Base-by-base conservation (phyloP, 805 yeast species). In the Suhomyces xylopsoci region DNA sequence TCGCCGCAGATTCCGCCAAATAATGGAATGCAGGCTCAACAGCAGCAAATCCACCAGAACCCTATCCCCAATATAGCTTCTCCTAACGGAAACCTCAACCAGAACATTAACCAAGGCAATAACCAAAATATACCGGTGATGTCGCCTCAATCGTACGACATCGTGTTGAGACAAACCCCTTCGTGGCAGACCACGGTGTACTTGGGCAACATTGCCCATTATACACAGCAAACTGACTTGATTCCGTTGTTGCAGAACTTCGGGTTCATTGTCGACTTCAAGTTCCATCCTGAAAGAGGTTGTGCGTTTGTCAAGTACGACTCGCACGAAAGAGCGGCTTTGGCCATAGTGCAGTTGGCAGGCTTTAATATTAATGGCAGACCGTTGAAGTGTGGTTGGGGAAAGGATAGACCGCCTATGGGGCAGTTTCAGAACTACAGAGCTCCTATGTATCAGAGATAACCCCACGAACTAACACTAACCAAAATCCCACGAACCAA, bases 271-370 rank as follows among this genome's bases (percentile, higher is more conserved):
- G 85, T 88, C 53, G 94, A 88, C 59, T 82, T 90, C 64, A 87
- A 87, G 67, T 81, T 87, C 62, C 86, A 87, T 58, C 87, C 90
- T 7, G 96, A 90, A 51, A 81, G 81, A 57, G 94, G 93, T 5
- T 90, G 93, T 73, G 96, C 96, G 9, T 91, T 90, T 74, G 93
- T 88, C 56, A 87, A 86, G 68, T 90, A 84, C 65, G 96, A 88
- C 62, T 79, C 89, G 43, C 97, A 90, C 68, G 96, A 90, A 62
- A 78, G 90, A 55, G 97, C 97, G 5, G 96, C 96, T 2, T 74
- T 88, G 62, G 96, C 96, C 47, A 90, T 90, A 62, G 87, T 86
- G 30, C 93, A 88, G 62, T 74, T 91, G 57, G 74, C 80, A 17
- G 94, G 96, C 0, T 80, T 84, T 60, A 78, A 78, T 48, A 70